phyloP scores from a whole-genome alignment of 768 basidiomycete species.

The Phanerochaete carnosa region DNA sequence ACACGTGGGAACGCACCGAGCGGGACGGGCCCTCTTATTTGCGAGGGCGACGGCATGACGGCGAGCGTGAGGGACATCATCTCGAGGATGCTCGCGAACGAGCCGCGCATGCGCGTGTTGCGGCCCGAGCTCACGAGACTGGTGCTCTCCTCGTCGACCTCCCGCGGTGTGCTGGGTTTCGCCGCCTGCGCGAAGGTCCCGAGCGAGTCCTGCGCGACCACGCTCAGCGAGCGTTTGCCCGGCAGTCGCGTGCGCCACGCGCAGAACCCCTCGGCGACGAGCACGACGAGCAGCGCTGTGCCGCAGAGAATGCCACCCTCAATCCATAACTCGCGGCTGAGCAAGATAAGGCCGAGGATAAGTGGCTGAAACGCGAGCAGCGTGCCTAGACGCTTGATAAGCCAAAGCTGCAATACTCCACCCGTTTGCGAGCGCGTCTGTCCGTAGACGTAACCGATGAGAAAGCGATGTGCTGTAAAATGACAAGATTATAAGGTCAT shows the following conservation, averaged over 20 bases:
- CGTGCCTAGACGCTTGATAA: constrained; percentile 70
- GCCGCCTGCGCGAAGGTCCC: constrained; percentile 49
- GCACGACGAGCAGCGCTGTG: constrained; percentile 46
- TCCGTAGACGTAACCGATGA: constrained; percentile 75
- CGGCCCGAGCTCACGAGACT: constrained; percentile 42
- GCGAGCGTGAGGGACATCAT: constrained; percentile 82
- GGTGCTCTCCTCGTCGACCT: constrained; percentile 47
- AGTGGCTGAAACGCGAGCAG: constrained; percentile 70
- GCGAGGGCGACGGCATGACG: constrained; percentile 60
- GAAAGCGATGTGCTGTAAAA: constrained; percentile 68
- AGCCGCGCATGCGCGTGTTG: constrained; percentile 50
- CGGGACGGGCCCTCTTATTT: constrained; percentile 58
- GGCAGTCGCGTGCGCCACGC: constrained; percentile 46
- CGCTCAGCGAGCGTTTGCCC: constrained; percentile 46
- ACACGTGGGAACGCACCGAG: constrained; percentile 46
- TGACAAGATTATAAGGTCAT: background rate
- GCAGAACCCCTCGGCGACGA: constrained; percentile 62
- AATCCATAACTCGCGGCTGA: constrained; percentile 66
- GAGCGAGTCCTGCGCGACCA: constrained; percentile 56
- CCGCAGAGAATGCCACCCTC: constrained; percentile 66
- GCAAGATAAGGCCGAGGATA: constrained; percentile 67
- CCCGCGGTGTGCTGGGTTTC: constrained; percentile 22
- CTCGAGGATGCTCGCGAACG: constrained; percentile 78
- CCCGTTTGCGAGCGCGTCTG: constrained; percentile 74
- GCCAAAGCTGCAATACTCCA: constrained; percentile 71